Percentiles rank a stretch among this genome's conserved stretches.
phyloP scores from a whole-genome alignment of 805 yeast species.

The Teunomyces barrocoloradensis region DNA sequence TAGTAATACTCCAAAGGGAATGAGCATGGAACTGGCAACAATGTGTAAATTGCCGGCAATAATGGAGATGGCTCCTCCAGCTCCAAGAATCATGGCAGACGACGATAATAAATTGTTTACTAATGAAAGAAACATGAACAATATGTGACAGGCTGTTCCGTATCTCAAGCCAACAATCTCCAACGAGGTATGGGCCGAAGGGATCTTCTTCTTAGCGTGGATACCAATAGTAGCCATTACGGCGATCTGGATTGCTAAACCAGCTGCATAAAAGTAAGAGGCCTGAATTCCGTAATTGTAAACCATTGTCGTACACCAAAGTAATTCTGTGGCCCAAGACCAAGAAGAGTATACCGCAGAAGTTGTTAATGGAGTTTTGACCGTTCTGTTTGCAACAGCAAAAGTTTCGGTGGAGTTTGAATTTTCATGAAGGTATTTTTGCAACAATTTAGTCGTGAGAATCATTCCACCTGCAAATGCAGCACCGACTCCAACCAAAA shows the following conservation, averaged over 20 bases:
- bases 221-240: conserved; percentile 24
- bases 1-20: conserved; percentile 39
- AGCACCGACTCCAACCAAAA: conserved; percentile 30
- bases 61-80: conserved; percentile 25
- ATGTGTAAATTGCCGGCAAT: conserved; percentile 27
- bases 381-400: conserved; percentile 21
- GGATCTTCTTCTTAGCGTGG: conserved; percentile 26
- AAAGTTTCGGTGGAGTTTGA: conserved; percentile 26
- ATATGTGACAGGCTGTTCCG: conserved; percentile 21
- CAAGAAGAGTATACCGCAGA: conserved; percentile 23
- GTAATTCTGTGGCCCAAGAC: conserved; percentile 30
- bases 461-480: conserved; percentile 29
- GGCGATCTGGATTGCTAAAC: conserved; percentile 25
- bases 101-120: conserved; percentile 24
- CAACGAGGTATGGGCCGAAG: conserved; percentile 28
- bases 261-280: conserved; percentile 24
- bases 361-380: conserved; percentile 1
- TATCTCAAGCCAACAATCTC: conserved; percentile 28
- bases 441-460: conserved; percentile 21
- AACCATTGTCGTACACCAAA: conserved; percentile 25
- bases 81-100: conserved; percentile 27
- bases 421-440: conserved; percentile 23
- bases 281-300: conserved; percentile 25
- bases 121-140: conserved; percentile 24
- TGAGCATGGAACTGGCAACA: conserved; percentile 26